Evolutionary conservation across 2,329 filamentous ascomycete species (phyloP), one percentile per base, ranked within the genome.

Genomic region (Colletotrichum viniferum): DNA sequence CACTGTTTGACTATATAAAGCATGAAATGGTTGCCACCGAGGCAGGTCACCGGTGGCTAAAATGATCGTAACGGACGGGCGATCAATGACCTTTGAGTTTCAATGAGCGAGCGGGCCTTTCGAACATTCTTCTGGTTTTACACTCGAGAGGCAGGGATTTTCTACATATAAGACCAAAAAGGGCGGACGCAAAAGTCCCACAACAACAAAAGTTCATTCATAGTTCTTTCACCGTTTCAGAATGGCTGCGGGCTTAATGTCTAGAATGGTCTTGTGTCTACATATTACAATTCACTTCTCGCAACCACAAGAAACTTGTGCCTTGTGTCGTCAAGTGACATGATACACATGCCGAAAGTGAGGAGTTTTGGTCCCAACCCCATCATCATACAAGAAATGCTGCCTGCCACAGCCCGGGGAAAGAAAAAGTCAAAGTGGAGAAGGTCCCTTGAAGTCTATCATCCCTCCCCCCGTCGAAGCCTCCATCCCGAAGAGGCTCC

Each of bases 251-350:
- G 38, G 36, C 32, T 36, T 32, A 62, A 66, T 43, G 58, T 55
- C 52, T 71, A 74, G 60, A 26, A 60, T 28, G 55, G 55, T 52
- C n/a, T 52, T 52, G 43, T 21, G 30, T 48, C 66, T 68, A 16
- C 61, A 18, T 72, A 74, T 71, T 52, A 52, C 43, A 62, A 62
- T 74, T 62, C 68, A 74, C 26, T 28, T 63, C 69, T 61, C 63
- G 24, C 28, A 9, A 58, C 55, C 55, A 21, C 21, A 56, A 16
- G 55, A 58, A 58, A 9, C 56, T 32, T 9, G 21, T 18, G 55
- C 26, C 58, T 34, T 5, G 13, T 58, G 55, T 24, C 5, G 7
- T 5, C 26, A 18, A 3, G 30, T 7, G 13, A 26, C 21, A 14
- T 16, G 3, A 14, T 24, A 60, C 1, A 52, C 43, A 52, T 6